Conservation (phyloP, 306 rosid species). For the peach (Prunus persica) region DNA sequence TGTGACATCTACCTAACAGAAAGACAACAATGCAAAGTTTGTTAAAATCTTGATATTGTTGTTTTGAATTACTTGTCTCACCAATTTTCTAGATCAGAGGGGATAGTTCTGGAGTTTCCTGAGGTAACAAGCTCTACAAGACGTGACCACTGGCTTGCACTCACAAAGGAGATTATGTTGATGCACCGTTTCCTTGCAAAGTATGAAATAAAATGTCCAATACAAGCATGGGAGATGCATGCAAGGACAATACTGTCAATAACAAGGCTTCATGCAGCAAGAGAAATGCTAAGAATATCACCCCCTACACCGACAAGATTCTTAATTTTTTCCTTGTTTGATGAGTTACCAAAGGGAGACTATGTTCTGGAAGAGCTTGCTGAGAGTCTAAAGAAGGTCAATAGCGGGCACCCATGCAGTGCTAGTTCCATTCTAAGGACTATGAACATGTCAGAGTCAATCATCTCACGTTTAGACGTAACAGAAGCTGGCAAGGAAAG, state of each 20-base stretch:
- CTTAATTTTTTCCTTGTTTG: slow-evolving; percentile 74
- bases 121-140: slow-evolving; percentile 91
- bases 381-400: slow-evolving; percentile 54
- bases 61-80: background rate
- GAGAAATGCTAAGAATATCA: slow-evolving; percentile 84
- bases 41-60: background rate
- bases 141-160: slow-evolving; percentile 92
- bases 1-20: background rate
- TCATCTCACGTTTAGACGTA: slow-evolving; percentile 31
- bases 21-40: background rate
- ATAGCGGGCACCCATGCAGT: slow-evolving; percentile 50
- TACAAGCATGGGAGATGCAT: slow-evolving; percentile 81
- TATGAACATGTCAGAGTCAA: slow-evolving; percentile 40
- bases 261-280: slow-evolving; percentile 86
- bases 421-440: slow-evolving; percentile 59
- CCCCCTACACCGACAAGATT: slow-evolving; percentile 85
- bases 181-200: slow-evolving; percentile 64
- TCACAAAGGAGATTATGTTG: slow-evolving; percentile 65
- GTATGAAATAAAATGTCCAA: slow-evolving; percentile 39
- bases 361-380: slow-evolving; percentile 76
- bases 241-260: slow-evolving; percentile 80
- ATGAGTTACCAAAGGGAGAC: slow-evolving; percentile 87
- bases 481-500: slow-evolving; percentile 26
- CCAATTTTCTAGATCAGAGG: slow-evolving; percentile 37
- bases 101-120: slow-evolving; percentile 69